These are phyloP conservation scores for Coemansia sp. DNA, from an alignment of 192 early-diverging fungal species.

Conservation along the genomic window DNA sequence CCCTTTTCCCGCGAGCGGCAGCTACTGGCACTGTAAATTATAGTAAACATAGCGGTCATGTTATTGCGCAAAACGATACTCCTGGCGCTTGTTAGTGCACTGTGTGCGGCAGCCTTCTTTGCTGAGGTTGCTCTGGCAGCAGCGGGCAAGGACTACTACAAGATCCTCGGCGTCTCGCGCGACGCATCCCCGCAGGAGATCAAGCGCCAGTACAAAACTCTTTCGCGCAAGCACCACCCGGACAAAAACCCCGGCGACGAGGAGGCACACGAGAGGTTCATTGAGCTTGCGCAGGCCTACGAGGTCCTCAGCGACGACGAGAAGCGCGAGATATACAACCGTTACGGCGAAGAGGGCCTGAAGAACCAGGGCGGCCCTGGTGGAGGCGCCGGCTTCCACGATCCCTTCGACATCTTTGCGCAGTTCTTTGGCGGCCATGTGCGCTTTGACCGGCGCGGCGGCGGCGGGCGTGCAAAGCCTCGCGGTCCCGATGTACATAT, in stretches of 20 bases:
- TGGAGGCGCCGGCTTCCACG: slow-evolving; percentile 65
- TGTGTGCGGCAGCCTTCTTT: slow-evolving; percentile 10
- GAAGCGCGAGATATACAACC: slow-evolving; percentile 86
- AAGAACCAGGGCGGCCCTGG: slow-evolving; percentile 66
- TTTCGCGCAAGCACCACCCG: slow-evolving; percentile 86
- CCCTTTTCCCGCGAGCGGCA: not conserved
- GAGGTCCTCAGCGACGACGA: slow-evolving; percentile 91
- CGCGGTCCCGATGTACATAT: slow-evolving; percentile 80
- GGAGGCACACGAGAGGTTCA: slow-evolving; percentile 81
- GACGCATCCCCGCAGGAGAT: slow-evolving; percentile 81
- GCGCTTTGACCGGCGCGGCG: slow-evolving; percentile 60
- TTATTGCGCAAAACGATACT: slow-evolving; percentile 4
- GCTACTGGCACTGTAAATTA: not conserved
- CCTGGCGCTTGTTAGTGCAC: slow-evolving; percentile 1
- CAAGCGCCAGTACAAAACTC: slow-evolving; percentile 89
- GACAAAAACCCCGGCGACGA: slow-evolving; percentile 88
- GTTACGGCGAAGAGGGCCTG: slow-evolving; percentile 95
- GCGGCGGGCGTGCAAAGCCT: slow-evolving; percentile 61
- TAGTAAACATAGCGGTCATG: not conserved
- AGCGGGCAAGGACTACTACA: slow-evolving; percentile 80
- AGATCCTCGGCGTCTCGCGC: slow-evolving; percentile 80
- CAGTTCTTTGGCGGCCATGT: slow-evolving; percentile 78
- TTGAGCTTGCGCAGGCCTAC: slow-evolving; percentile 88
- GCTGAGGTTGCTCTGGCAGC: slow-evolving; percentile 17
- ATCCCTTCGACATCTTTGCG: slow-evolving; percentile 98